Evolutionary conservation across 176 grass and related monocot species (phyloP).

Genomic region (Microstegium vimineum): DNA sequence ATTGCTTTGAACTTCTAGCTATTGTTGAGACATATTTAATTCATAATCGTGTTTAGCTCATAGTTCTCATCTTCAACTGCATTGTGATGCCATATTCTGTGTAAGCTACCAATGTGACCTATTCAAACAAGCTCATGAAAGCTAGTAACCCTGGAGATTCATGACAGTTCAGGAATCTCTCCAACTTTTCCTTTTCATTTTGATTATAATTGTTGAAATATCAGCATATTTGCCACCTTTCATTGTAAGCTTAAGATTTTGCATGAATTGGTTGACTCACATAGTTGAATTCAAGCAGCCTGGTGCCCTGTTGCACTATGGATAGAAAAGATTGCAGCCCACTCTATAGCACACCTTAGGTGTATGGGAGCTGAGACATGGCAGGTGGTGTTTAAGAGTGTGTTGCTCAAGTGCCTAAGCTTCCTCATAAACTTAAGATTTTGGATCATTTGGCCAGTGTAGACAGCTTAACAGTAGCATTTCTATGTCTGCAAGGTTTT

Average conservation of each 20-base stretch:
- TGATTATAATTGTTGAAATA: slow-evolving; percentile 12
- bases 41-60: not conserved
- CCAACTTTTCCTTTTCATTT: not conserved
- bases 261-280: not conserved
- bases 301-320: not conserved
- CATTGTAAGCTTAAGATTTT: not conserved
- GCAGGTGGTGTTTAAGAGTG: not conserved
- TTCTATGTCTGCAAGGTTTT: slow-evolving; percentile 12
- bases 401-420: not conserved
- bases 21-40: not conserved
- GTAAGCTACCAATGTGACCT: not conserved
- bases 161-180: not conserved
- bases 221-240: not conserved
- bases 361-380: not conserved
- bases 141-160: not conserved
- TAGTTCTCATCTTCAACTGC: slow-evolving; percentile 6
- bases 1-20: slow-evolving; percentile 16
- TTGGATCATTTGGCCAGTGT: not conserved
- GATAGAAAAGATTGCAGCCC: not conserved
- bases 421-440: not conserved
- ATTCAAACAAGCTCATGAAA: slow-evolving; percentile 6
- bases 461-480: not conserved
- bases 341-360: not conserved
- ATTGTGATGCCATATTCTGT: slow-evolving; percentile 1
- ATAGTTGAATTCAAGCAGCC: not conserved